Evolutionary conservation across 2,329 filamentous ascomycete genomes (phyloP).

Genomic region (Rhynchosporium secalis): DNA sequence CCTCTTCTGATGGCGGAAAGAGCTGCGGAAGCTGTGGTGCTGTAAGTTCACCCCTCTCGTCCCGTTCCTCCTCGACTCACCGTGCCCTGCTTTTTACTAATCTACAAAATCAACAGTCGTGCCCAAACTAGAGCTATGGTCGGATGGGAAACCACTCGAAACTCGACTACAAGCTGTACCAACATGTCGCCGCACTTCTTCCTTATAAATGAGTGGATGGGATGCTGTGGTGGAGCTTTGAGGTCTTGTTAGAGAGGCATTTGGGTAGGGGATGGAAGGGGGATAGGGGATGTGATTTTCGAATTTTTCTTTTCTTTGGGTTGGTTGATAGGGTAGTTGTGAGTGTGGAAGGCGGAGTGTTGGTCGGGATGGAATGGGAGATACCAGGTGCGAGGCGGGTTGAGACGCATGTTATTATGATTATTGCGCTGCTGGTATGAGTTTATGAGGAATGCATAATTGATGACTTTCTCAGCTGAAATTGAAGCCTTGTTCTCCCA

Average conservation of each 20-base stretch:
- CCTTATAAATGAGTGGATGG: background rate
- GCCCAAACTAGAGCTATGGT: conserved; percentile 25
- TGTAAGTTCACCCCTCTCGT: conserved; percentile 25
- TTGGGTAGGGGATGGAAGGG: no score
- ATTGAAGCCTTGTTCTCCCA: no score
- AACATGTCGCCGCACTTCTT: no score
- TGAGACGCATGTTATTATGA: background rate
- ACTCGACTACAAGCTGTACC: background rate
- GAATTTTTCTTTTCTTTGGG: background rate
- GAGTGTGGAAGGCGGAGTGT: conserved; percentile 9
- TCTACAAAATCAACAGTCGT: conserved; percentile 16
- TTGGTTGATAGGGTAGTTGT: background rate
- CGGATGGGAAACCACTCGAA: background rate
- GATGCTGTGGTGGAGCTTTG: background rate
- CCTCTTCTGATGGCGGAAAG: conserved; percentile 31
- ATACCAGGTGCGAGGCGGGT: conserved; percentile 2
- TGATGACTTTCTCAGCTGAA: background rate
- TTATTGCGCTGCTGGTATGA: background rate
- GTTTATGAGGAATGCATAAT: conserved; percentile 8
- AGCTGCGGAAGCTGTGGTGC: conserved; percentile 36
- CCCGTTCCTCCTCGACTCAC: background rate
- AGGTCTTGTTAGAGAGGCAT: no score
- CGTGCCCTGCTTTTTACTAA: background rate
- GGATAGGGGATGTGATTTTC: background rate
- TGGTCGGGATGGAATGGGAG: conserved; percentile 3